Percentiles rank a stretch among this genome's conserved stretches.
These are phyloP conservation scores for Solanum pennellii DNA, from an alignment of 257 asterid species.

Conservation along the genomic window DNA sequence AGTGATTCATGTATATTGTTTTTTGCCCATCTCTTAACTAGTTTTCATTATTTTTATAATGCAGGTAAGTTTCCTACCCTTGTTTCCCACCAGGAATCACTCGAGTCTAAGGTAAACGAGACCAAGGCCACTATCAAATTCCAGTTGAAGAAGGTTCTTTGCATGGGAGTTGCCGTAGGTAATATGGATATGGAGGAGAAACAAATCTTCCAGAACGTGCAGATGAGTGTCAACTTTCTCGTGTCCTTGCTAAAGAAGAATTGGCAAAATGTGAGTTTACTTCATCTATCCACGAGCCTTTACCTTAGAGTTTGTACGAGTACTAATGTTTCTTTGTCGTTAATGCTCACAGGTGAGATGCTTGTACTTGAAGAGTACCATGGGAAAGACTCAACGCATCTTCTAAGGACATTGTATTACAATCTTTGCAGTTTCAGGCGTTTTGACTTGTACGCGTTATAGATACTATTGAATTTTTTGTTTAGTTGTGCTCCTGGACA, in stretches of 20 bases:
- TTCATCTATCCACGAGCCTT: not conserved
- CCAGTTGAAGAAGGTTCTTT: conserved; percentile 7
- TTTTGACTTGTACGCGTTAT: not conserved
- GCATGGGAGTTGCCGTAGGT: conserved; percentile 8
- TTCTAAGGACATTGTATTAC: not conserved
- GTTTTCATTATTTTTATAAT: not conserved
- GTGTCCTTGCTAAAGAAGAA: conserved; percentile 8
- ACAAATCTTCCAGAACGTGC: conserved; percentile 5
- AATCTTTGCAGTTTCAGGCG: not conserved
- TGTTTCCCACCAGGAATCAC: conserved; percentile 3
- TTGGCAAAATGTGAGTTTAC: conserved; percentile 3
- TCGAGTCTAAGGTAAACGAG: not conserved
- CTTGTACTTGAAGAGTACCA: conserved; percentile 5
- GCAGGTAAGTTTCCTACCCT: conserved; percentile 6
- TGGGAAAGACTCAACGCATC: conserved; percentile 7
- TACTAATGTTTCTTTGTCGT: not conserved
- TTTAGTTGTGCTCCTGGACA: not conserved
- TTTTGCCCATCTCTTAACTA: not conserved
- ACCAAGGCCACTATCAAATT: conserved; percentile 5
- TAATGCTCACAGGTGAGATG: not conserved
- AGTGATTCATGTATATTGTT: not conserved
- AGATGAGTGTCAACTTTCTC: conserved; percentile 2
- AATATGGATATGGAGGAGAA: conserved; percentile 5
- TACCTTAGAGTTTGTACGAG: not conserved
- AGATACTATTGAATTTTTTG: not conserved